Base-by-base conservation (phyloP, 805 yeast species). In the Starmerella cellae region DNA sequence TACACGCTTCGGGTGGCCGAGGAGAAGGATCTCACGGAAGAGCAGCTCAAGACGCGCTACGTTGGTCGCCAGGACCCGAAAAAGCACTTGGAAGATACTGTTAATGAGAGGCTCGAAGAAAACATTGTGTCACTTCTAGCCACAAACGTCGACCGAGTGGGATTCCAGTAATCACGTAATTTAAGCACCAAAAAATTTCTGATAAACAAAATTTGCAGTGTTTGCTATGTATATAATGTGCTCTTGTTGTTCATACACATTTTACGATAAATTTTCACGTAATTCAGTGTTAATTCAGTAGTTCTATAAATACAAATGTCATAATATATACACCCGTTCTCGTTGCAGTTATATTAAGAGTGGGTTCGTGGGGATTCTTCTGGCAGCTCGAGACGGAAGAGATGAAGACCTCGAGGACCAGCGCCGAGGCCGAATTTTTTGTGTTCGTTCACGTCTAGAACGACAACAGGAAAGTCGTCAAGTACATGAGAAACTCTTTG, bases 1-100 rank as follows among this genome's bases (percentile, higher is more conserved):
- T 91, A 91, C 62, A 83, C 88, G 29, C 79, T 79, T 59, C 75
- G 97, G 59, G 87, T 93, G 39, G 73, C 79, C 53, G 97, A 93
- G 63, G 98, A 91, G 61, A 81, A 80, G 60, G 94, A 82, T 50
- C 68, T 91, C 52, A 68, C 76, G 36, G 93, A 82, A 55, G 95
- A 83, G 32, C 91, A 87, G 62, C 72, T 88, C 53, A 84, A 83
- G 63, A 88, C 95, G 6, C 77, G 98, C 60, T 93, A 88, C 58
- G 96, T 91, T 29, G 99, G 99, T 55, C 87, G 84, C 60, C 96
- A 88, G 64, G 98, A 91, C 63, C 99, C 99, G 33, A 91, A 93
- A 75, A 91, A 88, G 67, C 99, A 91, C 67, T 69, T 91, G 55
- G 73, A 79, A 37, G 95, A 83, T 49, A 82, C 93, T 0, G 93